These are phyloP conservation scores for Circinella umbellata DNA, from an alignment of 371 early-diverging fungal species.

Conservation along the genomic window DNA sequence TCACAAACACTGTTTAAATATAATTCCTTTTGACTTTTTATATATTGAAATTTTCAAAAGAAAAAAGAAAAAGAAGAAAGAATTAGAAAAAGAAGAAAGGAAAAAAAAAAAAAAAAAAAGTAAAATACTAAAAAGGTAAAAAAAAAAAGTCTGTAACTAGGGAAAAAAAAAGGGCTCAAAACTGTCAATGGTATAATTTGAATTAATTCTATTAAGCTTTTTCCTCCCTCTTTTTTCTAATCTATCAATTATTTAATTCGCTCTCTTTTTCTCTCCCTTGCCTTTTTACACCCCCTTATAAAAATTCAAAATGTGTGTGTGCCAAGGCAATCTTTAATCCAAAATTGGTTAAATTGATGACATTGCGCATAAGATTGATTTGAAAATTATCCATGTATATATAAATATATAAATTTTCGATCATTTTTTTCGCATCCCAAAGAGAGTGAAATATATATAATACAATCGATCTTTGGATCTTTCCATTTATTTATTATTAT, in stretches of 20 bases:
- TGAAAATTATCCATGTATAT: conserved; percentile 9
- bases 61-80: neutral
- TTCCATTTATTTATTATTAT: neutral
- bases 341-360: conserved; percentile 19
- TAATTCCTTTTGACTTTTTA: too few relatives aligned
- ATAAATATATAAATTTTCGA: conserved; percentile 3
- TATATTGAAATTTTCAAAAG: too few relatives aligned
- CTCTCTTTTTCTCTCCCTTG: too few relatives aligned
- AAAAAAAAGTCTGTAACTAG: neutral
- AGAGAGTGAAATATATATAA: neutral
- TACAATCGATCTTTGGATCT: too few relatives aligned
- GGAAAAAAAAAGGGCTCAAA: neutral
- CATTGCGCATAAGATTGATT: conserved; percentile 15
- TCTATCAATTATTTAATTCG: too few relatives aligned
- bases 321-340: conserved; percentile 3
- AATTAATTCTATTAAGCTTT: conserved; percentile 16
- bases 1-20: too few relatives aligned
- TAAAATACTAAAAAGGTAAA: too few relatives aligned
- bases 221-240: neutral
- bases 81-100: conserved; percentile 5
- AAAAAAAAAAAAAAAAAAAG: neutral
- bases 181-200: neutral
- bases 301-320: neutral
- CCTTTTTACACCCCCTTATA: neutral
- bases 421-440: neutral